Percentiles rank a stretch among this genome's conserved stretches.
These are phyloP conservation scores for Chlorella sorokiniana DNA, from an alignment of 139 green algal genomes.

Conservation along the genomic window DNA sequence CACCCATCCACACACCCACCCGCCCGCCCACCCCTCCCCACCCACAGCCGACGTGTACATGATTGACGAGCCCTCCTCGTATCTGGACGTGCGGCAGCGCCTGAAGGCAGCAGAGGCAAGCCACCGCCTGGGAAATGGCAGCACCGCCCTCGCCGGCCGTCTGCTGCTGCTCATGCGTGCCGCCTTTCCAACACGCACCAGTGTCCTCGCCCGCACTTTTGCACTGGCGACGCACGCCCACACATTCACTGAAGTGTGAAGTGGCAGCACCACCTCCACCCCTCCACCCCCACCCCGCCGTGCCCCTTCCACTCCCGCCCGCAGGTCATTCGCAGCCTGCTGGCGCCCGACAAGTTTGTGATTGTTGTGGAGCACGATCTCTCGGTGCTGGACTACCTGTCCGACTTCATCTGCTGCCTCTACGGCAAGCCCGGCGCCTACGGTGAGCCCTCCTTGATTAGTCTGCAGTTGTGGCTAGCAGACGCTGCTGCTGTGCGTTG, in stretches of 20 bases:
- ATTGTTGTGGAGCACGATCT: constrained; percentile 94
- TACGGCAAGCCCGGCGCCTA: constrained; percentile 99
- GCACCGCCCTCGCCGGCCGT: background rate
- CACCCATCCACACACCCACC: background rate
- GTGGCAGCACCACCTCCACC: background rate
- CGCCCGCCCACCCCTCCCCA: background rate
- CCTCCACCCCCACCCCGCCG: background rate
- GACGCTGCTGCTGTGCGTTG: no score
- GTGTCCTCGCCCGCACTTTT: no score
- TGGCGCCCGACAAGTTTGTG: constrained; percentile 86
- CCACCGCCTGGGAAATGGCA: no score
- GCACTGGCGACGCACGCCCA: no score
- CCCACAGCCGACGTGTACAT: constrained; percentile 81
- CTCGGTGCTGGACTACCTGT: constrained; percentile 99
- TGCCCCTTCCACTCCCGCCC: background rate
- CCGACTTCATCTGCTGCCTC: constrained; percentile 99
- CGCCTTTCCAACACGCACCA: no score
- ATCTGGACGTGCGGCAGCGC: constrained; percentile 97
- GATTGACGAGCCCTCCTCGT: constrained; percentile 98
- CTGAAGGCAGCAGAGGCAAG: constrained; percentile 89
- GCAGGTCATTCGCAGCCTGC: constrained; percentile 84
- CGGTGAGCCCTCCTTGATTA: constrained; percentile 52
- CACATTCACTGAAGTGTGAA: no score
- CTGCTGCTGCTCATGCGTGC: no score
- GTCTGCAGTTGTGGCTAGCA: background rate